Base-by-base conservation (phyloP, 108 stramenopile species). In the Skeletonema marinoi region DNA sequence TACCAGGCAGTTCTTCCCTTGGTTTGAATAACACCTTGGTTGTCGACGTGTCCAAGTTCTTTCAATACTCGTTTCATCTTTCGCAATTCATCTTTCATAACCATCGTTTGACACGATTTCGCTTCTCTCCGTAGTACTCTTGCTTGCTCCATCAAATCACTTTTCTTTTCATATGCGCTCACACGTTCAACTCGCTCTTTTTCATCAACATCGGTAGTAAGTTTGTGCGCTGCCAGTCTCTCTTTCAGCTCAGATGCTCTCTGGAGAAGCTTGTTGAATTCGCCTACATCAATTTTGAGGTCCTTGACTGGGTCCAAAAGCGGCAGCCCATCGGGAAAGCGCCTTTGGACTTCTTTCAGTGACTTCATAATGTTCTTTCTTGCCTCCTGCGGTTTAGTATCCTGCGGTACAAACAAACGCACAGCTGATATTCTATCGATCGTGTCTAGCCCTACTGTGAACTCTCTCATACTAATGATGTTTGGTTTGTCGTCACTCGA, bases 1-100 rank as follows among this genome's bases (percentile, higher is more conserved):
- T 25, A 56, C 54, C 98, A 98, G 7, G 98, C 98, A n/a, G 97
- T 95, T 41, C 98, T 81, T 21, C 99, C 99, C 79, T 99, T 99
- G 17, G 97, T 93, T 76, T 97, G 95, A 67, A 99, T 96, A 51
- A 99, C 97, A 7, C 92, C 97, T 13, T 95, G 88, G 36, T 86
- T 82, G 80, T 98, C 94, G 8, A 97, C 96, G 78, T 98, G 96
- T 14, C 98, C 98, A 29, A 99, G 89, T 33, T 94, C 85, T 31
- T 92, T 93, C 68, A 99, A 85, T 13, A 99, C 98, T 9, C 89
- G 78, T 78, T 98, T 98, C 98, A 98, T 99, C 51, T 93, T 88
- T 44, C 88, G 92, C 76, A 99, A 77, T 32, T 98, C 98, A 58
- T 98, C 98, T 74, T 92, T 90, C 97, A 98, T 97, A 2, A 95